phyloP scores from a whole-genome alignment of 805 yeast genomes.

The Cyberlindnera galapagoensis region DNA sequence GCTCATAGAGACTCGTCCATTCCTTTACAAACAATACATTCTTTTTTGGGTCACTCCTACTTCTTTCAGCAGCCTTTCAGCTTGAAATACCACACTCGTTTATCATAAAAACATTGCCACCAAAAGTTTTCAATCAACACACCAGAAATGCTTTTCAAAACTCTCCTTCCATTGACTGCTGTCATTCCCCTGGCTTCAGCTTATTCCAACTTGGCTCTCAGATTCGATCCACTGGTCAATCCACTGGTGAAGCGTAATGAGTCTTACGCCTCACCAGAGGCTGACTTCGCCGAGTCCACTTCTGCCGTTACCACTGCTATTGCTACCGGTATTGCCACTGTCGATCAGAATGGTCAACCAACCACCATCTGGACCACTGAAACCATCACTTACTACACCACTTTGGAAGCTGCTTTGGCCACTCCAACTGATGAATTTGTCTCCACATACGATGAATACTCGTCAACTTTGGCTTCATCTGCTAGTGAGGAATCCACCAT shows the following conservation, averaged over 20 bases:
- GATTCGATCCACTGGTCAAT: constrained; percentile 19
- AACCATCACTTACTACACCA: constrained; percentile 31
- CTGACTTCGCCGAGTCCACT: constrained; percentile 6
- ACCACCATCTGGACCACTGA: constrained; percentile 39
- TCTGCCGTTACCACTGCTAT: constrained; percentile 16
- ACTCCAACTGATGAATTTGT: constrained; percentile 12
- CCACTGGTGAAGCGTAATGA: constrained; percentile 19
- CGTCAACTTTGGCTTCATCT: constrained; percentile 4
- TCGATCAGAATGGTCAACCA: constrained; percentile 26
- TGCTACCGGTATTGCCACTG: constrained; percentile 18
- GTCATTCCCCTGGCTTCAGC: constrained; percentile 15
- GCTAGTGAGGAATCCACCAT: constrained; percentile 31
- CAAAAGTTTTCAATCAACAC: not conserved
- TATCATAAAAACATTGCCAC: not conserved
- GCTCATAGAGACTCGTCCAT: constrained; percentile 23
- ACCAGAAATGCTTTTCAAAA: constrained; percentile 11
- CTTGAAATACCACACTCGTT: not conserved
- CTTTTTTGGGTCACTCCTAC: constrained; percentile 1
- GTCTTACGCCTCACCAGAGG: constrained; percentile 2
- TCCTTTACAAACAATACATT: constrained; percentile 14
- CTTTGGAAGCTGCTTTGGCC: constrained; percentile 52
- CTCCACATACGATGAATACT: constrained; percentile 7
- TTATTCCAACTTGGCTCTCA: constrained; percentile 20
- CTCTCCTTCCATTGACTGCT: constrained; percentile 11
- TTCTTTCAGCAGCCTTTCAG: constrained; percentile 2